Base-by-base conservation (phyloP, 2,329 filamentous ascomycete genomes). In the Fusarium tricinctum region DNA sequence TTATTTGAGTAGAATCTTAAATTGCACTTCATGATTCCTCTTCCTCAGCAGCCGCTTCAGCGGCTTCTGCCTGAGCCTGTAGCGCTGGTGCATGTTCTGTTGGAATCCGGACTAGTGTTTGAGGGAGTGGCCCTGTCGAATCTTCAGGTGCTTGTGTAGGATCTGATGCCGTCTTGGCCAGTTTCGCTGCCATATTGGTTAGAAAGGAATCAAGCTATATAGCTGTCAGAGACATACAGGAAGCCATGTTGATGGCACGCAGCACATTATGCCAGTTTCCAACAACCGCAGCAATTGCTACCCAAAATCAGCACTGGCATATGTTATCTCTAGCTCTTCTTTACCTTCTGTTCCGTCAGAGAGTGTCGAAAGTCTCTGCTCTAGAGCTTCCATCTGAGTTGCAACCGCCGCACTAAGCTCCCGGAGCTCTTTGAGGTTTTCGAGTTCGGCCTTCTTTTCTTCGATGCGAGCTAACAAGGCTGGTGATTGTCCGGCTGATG, bases 231-330 rank as follows among this genome's bases (percentile, higher is more conserved):
- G 28, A 81, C 88, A 75, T 84, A 94, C 92, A 86, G 63, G 91
- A 94, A 65, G 93, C 93, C 91, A 96, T 94, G 75, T 91, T 91
- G 75, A 97, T 94, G 42, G 92, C 92, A 69, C 91, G 86, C 63
- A 97, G 84, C 68, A 97, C 92, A 73, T 93, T 94, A 78, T 94
- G 91, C 93, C 93, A 97, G 78, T 96, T 97, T 53, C 90, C 88
- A 76, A 97, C 83, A 22, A 97, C 92, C n/a, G 90, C 87, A 39
- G 93, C 92, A 74, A 97, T 93, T 63, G 91, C 92, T 93, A 66
- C 70, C 38, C 51, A 56, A 62, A n/a, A 65, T 79, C 43, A 78
- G 73, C 49, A 13, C 17, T 17, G 32, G 39, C 9, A 22, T 20
- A 12, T 3, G 10, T 15, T 4, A 38, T 8, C 40, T 14, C 2